A percentile compares a stretch with the other conserved stretches of the same genome.
Evolutionary conservation across 2,329 filamentous ascomycete species (phyloP).

Genomic region (Aspergillus pseudoglaucus): DNA sequence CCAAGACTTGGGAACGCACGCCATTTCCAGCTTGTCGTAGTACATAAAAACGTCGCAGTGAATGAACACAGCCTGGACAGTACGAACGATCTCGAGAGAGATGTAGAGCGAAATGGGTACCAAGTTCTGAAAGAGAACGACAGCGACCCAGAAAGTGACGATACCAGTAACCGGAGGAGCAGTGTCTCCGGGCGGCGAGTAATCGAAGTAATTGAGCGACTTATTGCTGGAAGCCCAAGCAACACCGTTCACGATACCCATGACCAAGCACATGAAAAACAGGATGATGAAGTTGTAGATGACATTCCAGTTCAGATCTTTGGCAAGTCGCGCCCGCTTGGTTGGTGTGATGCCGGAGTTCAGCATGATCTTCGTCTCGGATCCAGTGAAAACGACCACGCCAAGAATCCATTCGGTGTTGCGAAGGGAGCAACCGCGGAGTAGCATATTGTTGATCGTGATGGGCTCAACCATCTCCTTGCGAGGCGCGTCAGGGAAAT

Average conservation of each 20-base stretch:
- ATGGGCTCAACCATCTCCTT: conserved; percentile 87
- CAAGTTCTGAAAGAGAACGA: conserved; percentile 97
- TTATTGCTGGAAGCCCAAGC: conserved; percentile 70
- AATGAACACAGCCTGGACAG: conserved; percentile 91
- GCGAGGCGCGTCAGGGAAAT: conserved; percentile 54
- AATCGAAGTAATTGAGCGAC: conserved; percentile 77
- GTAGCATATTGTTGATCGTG: conserved; percentile 87
- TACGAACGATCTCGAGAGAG: conserved; percentile 89
- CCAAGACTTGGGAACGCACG: conserved; percentile 96
- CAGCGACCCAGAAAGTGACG: conserved; percentile 91
- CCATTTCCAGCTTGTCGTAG: conserved; percentile 87
- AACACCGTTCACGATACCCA: conserved; percentile 76
- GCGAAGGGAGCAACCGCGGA: conserved; percentile 85
- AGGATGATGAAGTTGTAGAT: conserved; percentile 92
- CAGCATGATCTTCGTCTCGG: conserved; percentile 99
- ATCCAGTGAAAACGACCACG: conserved; percentile 86
- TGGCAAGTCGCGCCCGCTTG: conserved; percentile 84
- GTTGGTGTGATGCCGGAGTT: conserved; percentile 93
- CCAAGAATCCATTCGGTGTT: conserved; percentile 97
- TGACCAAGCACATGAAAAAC: conserved; percentile 79
- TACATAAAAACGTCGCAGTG: conserved; percentile 97
- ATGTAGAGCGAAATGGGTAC: conserved; percentile 98
- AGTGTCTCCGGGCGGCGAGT: conserved; percentile 68
- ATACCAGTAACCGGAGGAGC: conserved; percentile 71
- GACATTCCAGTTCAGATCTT: conserved; percentile 95